These are phyloP conservation scores for Fusarium proliferatum DNA, from an alignment of 2,329 filamentous ascomycete genomes.

Conservation along the genomic window DNA sequence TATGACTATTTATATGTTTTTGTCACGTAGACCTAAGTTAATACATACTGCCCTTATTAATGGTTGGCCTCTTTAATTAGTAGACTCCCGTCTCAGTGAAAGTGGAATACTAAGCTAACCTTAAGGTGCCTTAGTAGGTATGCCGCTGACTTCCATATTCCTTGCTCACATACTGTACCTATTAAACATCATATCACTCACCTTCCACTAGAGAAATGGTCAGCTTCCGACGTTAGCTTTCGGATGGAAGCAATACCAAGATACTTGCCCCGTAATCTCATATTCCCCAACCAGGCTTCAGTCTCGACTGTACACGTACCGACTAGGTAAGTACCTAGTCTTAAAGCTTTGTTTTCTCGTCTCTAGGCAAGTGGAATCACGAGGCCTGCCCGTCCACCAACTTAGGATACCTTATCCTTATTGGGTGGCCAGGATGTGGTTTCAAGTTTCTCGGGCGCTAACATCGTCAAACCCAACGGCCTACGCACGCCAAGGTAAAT, in stretches of 20 bases:
- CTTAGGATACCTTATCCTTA: neutral
- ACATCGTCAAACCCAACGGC: conserved; percentile 39
- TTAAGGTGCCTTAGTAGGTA: neutral
- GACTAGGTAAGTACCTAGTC: neutral
- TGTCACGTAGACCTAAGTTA: neutral
- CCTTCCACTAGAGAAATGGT: neutral
- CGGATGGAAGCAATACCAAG: neutral
- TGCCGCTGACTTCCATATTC: neutral
- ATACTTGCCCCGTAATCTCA: neutral
- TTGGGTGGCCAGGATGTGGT: conserved; percentile 28
- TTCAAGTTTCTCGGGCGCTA: conserved; percentile 46
- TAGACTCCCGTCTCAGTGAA: neutral
- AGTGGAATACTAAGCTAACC: neutral
- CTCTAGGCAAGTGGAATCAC: neutral
- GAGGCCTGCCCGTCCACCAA: neutral
- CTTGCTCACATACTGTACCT: neutral
- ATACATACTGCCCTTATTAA: neutral
- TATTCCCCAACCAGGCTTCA: neutral
- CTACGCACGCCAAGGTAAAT: conserved; percentile 36
- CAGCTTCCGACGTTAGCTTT: neutral
- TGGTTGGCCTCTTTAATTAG: neutral
- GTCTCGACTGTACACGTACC: neutral
- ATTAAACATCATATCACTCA: neutral
- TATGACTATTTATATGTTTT: neutral
- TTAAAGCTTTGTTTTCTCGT: neutral